Evolutionary conservation across 441 rosid species (phyloP), one percentile per base, ranked within the genome.

Genomic region (Macaranga tanarius): DNA sequence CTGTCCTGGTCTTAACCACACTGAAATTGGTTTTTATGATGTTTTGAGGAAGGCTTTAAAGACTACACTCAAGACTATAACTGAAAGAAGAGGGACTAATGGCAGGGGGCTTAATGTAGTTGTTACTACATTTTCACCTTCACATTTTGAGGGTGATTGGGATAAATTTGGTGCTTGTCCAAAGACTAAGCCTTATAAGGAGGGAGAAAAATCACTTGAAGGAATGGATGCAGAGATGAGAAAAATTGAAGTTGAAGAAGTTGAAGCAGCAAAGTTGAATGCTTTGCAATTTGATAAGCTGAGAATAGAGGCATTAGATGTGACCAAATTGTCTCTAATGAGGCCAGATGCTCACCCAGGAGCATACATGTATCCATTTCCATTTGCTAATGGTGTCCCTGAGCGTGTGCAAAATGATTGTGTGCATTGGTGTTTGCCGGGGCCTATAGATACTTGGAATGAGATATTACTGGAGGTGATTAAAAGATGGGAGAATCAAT

Each of bases 341-440:
- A 86, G 99, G 80, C 89, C 90, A 5, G 99, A 94, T 45, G 95
- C 93, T 70, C 97, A 95, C 62, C 99, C 97, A 0, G 99, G 99
- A 9, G 93, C 99, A 3, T 95, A 89, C 52, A 89, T 95, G 97
- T 34, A 90, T 66, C 85, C 91, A 15, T 82, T 80, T 66, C 99
- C 97, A 2, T 92, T 92, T 65, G 92, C 89, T 7, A 79, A 87
- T 55, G 99, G 97, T 11, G 83, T 86, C 13, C 79, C 79, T 48
- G 92, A 92, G 76, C 88, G 77, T 20, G 94, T 92, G 34, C 97
- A 88, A 67, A 95, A 95, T 71, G 99, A 95, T 69, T 95, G 99
- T 74, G 87, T 95, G 6, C 99, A 92, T 73, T 95, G 99, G 99
- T 95, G 99, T 78, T 74, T 95, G 61, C 99, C 99, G 15, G 99